These are phyloP conservation scores for Syncephalastrum monosporum DNA, from an alignment of 371 early-diverging fungal species.

Conservation along the genomic window DNA sequence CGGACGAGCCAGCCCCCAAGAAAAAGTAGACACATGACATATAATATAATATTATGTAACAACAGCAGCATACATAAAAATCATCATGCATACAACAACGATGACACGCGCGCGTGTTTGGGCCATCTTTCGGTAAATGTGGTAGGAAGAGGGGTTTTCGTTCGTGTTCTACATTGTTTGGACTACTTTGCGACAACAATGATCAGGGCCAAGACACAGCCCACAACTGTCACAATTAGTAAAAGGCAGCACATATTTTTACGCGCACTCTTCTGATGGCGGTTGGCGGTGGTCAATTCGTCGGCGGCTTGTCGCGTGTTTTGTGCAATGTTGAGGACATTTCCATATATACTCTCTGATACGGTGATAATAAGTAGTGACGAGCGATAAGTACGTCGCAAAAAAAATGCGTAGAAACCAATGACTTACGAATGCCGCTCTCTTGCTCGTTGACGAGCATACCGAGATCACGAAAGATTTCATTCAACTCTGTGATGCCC, in stretches of 20 bases:
- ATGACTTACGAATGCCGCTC: conserved; percentile 77
- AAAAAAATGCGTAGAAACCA: too few relatives aligned
- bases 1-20: neutral
- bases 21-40: too few relatives aligned
- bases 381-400: neutral
- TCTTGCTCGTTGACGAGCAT: conserved; percentile 96
- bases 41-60: too few relatives aligned
- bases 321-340: conserved; percentile 78
- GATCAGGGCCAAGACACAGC: conserved; percentile 48
- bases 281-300: conserved; percentile 78
- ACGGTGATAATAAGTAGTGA: neutral
- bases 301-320: conserved; percentile 79
- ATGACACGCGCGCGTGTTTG: too few relatives aligned
- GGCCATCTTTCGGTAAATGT: too few relatives aligned
- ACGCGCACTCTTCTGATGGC: conserved; percentile 77
- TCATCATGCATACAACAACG: too few relatives aligned
- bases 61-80: too few relatives aligned
- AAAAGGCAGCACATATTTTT: conserved; percentile 82
- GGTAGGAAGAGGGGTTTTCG: too few relatives aligned
- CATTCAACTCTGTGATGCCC: conserved; percentile 90
- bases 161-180: too few relatives aligned
- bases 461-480: conserved; percentile 94
- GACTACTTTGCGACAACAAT: conserved; percentile 48
- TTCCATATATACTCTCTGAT: conserved; percentile 59
- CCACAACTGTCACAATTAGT: conserved; percentile 69